These are phyloP conservation scores for Viola odorata DNA, from an alignment of 345 rosid species.

Conservation along the genomic window DNA sequence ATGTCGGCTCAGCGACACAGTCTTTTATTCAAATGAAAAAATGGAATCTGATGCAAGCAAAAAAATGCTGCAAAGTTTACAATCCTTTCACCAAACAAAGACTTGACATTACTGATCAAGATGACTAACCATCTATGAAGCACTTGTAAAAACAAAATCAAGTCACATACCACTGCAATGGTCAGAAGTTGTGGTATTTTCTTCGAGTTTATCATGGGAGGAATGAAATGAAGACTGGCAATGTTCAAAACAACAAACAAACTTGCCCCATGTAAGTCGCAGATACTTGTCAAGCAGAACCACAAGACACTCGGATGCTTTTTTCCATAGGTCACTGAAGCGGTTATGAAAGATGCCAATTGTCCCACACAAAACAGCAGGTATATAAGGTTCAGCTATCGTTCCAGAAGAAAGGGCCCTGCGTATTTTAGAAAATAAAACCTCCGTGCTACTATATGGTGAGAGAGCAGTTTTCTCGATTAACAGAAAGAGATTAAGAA, in stretches of 20 bases:
- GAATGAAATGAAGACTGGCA: constrained; percentile 39
- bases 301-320: constrained; percentile 71
- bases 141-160: neutral
- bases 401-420: constrained; percentile 58
- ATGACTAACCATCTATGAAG: too few species aligned
- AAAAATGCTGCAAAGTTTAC: too few species aligned
- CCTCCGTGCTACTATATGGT: constrained; percentile 56
- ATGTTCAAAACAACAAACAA: constrained; percentile 42
- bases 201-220: constrained; percentile 27
- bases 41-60: too few species aligned
- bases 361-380: constrained; percentile 58
- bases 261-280: constrained; percentile 55
- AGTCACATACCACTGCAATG: constrained; percentile 42
- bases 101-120: too few species aligned
- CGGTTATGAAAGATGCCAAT: constrained; percentile 72
- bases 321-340: constrained; percentile 57
- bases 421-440: constrained; percentile 56
- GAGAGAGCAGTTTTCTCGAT: constrained; percentile 66
- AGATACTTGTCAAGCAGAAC: constrained; percentile 48
- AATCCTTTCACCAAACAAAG: too few species aligned
- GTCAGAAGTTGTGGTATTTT: constrained; percentile 26
- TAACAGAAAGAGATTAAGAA: constrained; percentile 53
- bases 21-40: too few species aligned
- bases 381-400: constrained; percentile 48
- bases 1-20: too few species aligned